Evolutionary conservation across 805 yeast genomes (phyloP), one percentile per base, ranked within the genome.

Genomic region (Metschnikowia koreensis): DNA sequence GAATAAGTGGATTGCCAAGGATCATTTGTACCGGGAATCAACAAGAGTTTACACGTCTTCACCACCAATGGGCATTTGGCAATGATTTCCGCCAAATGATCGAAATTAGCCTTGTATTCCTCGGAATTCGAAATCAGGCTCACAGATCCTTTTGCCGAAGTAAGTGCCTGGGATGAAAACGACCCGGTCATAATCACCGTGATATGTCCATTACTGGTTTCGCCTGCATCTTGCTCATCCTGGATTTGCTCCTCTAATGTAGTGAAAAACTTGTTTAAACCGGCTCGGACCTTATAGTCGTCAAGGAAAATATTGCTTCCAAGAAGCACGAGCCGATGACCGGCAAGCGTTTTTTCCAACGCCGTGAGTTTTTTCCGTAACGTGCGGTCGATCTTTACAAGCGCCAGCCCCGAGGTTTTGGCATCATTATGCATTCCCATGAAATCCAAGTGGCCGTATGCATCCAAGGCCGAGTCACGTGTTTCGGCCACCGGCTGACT

Each of bases 401-500:
- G 40, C 9, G 56, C 52, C 42, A 51, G 48, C 5, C 57, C 58
- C 15, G 56, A 55, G 8, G 56, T 41, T 15, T 55, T 51, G 16
- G 61, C 54, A 41, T 71, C 74, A 50, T 60, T 62, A 52, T 73
- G 72, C 38, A 73, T 66, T 6, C 77, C 78, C 63, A 74, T 68
- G 58, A 91, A 85, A 66, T 94, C 98, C 26, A 89, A 60, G 58
- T 86, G 80, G 1, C 97, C 98, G 53, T 83, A 83, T 1, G 86
- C 84, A 27, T 87, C 92, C 50, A 83, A 62, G 1, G 96, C 77
- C 0, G 63, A 67, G 8, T 78, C 83, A 52, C 97, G 75, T 56
- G 80, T 75, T 65, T 94, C 99, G 3, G 90, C 86, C 0, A 94
- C 91, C 2, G 99, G 98, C 53, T 90, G 97, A 3, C 87, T 86